A percentile compares a stretch with the other conserved stretches of the same genome.
Conservation (phyloP, 2,329 filamentous ascomycete genomes). For the Cladosporium sp. region DNA sequence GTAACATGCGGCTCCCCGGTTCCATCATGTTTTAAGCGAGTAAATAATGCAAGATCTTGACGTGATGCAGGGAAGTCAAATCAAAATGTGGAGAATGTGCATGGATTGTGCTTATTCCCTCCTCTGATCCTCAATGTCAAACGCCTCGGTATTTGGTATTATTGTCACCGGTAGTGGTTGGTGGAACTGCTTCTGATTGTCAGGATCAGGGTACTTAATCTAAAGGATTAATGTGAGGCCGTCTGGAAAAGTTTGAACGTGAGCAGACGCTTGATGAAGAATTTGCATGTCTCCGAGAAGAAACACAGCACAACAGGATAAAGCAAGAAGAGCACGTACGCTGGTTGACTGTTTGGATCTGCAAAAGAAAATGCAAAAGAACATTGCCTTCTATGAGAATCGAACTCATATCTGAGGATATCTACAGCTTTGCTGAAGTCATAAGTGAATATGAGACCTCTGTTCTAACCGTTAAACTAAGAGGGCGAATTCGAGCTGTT, state of each 20-base stretch:
- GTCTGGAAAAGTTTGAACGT: neutral
- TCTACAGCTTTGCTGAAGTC: slow-evolving; percentile 8
- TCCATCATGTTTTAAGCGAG: neutral
- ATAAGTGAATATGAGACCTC: slow-evolving; percentile 12
- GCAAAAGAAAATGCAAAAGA: neutral
- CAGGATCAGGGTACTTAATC: neutral
- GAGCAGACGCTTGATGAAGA: neutral
- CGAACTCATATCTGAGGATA: slow-evolving; percentile 15
- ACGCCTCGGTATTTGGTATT: neutral
- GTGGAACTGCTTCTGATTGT: neutral
- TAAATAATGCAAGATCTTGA: neutral
- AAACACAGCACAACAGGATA: neutral
- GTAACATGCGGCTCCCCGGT: neutral
- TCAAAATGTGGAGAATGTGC: neutral
- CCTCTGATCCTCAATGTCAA: neutral
- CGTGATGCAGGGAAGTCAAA: neutral
- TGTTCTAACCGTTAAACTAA: slow-evolving; percentile 15
- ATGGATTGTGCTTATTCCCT: neutral
- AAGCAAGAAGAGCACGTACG: neutral
- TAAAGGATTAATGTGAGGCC: neutral
- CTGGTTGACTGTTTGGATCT: neutral
- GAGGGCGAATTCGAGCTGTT: neutral
- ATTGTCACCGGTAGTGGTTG: neutral
- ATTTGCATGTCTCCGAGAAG: neutral
- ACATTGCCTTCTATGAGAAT: slow-evolving; percentile 8